phyloP scores from a whole-genome alignment of 1,284 basidiomycete genomes.

The Blastosporella zonata region DNA sequence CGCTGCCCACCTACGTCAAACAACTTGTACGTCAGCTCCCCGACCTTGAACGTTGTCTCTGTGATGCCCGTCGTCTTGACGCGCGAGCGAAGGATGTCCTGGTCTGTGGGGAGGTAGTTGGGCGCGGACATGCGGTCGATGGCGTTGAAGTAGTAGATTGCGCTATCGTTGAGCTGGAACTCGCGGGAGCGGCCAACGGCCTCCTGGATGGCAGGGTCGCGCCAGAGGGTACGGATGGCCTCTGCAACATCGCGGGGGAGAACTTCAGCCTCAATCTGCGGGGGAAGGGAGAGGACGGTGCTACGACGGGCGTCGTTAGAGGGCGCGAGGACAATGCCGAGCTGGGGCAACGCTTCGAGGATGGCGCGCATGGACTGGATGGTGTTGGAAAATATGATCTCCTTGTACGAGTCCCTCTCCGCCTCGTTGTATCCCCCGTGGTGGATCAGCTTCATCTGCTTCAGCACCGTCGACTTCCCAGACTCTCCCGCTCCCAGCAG shows the following conservation, averaged over 20 bases:
- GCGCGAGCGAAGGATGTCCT: neutral
- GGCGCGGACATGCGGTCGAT: neutral
- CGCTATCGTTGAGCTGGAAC: constrained; percentile 96
- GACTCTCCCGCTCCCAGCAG: constrained; percentile 40
- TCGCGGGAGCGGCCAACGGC: constrained; percentile 86
- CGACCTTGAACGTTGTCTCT: neutral
- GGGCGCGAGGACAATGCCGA: constrained; percentile 46
- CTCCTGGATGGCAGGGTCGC: constrained; percentile 81
- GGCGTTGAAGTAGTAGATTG: constrained; percentile 77
- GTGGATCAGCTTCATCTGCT: neutral
- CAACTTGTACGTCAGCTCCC: neutral
- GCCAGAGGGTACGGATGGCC: constrained; percentile 84
- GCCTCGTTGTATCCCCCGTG: neutral
- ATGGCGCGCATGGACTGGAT: neutral
- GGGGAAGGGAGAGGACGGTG: constrained; percentile 77
- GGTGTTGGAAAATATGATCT: neutral
- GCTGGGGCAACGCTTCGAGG: constrained; percentile 71
- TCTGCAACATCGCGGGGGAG: constrained; percentile 81
- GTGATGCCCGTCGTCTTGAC: neutral
- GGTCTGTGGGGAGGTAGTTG: neutral
- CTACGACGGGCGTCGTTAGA: constrained; percentile 73
- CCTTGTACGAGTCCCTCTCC: neutral
- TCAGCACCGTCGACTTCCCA: neutral
- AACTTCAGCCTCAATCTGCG: constrained; percentile 81
- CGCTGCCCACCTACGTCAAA: neutral